Conservation (phyloP, 2,329 filamentous ascomycete genomes). For the Colletotrichum sp. region DNA sequence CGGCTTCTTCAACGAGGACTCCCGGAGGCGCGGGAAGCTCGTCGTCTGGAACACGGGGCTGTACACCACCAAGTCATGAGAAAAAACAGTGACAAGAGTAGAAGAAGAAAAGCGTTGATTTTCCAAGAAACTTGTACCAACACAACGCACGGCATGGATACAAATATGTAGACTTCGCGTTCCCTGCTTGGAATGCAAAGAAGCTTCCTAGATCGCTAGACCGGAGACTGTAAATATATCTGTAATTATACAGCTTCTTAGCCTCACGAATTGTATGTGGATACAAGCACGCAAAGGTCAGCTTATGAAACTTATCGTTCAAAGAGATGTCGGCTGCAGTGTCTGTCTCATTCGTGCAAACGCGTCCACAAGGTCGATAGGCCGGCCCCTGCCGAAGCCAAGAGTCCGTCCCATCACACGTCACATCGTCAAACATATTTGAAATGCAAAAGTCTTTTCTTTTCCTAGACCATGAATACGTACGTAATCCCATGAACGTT, state of each 20-base stretch:
- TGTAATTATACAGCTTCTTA: background rate
- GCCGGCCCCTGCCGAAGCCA: background rate
- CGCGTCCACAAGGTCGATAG: background rate
- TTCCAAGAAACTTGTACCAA: background rate
- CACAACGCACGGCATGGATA: background rate
- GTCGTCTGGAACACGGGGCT: conserved; percentile 64
- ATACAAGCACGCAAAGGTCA: background rate
- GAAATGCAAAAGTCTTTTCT: background rate
- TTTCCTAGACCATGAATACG: background rate
- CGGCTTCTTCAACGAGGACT: conserved; percentile 68
- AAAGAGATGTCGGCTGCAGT: background rate
- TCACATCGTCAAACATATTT: background rate
- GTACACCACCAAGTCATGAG: conserved; percentile 23
- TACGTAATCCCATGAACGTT: conserved; percentile 2
- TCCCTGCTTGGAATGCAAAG: background rate
- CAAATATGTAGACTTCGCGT: background rate
- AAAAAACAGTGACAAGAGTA: background rate
- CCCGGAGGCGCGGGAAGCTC: conserved; percentile 58
- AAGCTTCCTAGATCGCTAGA: background rate
- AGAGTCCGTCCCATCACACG: background rate
- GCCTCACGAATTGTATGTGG: background rate
- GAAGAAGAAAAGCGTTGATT: background rate
- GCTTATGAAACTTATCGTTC: background rate
- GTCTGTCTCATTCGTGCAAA: background rate
- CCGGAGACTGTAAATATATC: background rate